These are phyloP conservation scores for Potentilla sterilis DNA, from an alignment of 306 rosid species.

Conservation along the genomic window DNA sequence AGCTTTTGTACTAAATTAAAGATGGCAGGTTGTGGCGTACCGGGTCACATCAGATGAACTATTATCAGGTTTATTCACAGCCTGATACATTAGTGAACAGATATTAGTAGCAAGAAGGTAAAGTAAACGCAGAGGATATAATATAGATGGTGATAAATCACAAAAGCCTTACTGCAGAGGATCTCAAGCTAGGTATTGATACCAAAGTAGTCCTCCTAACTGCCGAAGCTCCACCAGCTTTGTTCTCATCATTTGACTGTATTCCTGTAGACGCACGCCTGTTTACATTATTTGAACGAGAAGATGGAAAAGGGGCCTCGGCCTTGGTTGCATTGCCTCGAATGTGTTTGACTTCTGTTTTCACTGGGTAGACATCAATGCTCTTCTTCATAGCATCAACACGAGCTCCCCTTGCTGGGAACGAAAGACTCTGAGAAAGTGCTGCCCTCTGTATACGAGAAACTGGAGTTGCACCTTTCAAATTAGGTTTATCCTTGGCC, in stretches of 20 bases:
- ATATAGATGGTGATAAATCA: not conserved
- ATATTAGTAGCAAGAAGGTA: conserved; percentile 17
- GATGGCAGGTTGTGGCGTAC: conserved; percentile 40
- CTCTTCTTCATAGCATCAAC: conserved; percentile 65
- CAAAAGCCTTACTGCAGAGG: conserved; percentile 40
- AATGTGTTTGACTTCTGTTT: conserved; percentile 39
- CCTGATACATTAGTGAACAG: conserved; percentile 33
- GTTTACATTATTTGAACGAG: conserved; percentile 30
- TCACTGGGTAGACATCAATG: conserved; percentile 43
- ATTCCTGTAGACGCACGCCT: conserved; percentile 44
- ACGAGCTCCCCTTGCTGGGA: conserved; percentile 57
- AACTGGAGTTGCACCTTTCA: conserved; percentile 37
- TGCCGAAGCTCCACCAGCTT: conserved; percentile 32
- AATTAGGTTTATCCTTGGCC: conserved; percentile 55
- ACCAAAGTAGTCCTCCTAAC: conserved; percentile 43
- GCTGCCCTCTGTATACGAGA: conserved; percentile 44
- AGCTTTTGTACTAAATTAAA: not conserved
- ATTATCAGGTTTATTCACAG: conserved; percentile 36
- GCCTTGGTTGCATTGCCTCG: conserved; percentile 40
- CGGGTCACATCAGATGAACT: conserved; percentile 40
- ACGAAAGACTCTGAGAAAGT: conserved; percentile 75
- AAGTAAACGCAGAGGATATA: conserved; percentile 10
- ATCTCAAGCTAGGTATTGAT: conserved; percentile 38
- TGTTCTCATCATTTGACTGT: conserved; percentile 46
- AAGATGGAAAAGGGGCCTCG: conserved; percentile 30